Percentiles rank a stretch among this genome's conserved stretches.
These are phyloP conservation scores for Podospora conica DNA, from an alignment of 495 filamentous ascomycete species.

Conservation along the genomic window DNA sequence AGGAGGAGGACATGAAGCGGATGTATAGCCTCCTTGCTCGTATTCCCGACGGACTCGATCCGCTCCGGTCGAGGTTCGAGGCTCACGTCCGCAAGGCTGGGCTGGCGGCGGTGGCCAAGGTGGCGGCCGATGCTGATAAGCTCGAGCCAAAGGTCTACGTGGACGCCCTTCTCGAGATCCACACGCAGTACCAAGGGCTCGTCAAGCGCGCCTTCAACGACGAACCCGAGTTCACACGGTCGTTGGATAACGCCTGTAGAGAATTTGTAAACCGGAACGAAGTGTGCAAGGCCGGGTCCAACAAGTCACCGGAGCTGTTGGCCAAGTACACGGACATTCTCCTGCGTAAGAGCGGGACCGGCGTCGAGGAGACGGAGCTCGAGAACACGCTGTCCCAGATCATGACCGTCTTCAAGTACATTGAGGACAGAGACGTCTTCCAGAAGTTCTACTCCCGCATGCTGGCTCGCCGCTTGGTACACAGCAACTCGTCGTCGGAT, in stretches of 20 bases:
- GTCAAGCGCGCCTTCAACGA: constrained; percentile 91
- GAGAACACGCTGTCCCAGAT: constrained; percentile 89
- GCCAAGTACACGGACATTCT: constrained; percentile 95
- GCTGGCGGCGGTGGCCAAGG: constrained; percentile 80
- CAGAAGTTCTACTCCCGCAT: constrained; percentile 98
- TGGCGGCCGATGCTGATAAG: constrained; percentile 79
- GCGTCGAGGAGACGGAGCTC: constrained; percentile 86
- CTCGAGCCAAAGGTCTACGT: constrained; percentile 96
- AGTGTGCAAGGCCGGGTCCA: constrained; percentile 85
- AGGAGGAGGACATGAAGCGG: constrained; percentile 86
- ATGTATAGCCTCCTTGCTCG: constrained; percentile 93
- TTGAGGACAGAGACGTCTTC: constrained; percentile 99
- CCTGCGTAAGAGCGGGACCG: constrained; percentile 85
- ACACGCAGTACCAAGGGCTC: constrained; percentile 84
- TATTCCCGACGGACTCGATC: constrained; percentile 89
- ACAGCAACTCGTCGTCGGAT: constrained; percentile 88
- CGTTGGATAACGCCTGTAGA: constrained; percentile 92
- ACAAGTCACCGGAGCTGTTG: constrained; percentile 86
- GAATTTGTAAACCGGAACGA: constrained; percentile 98
- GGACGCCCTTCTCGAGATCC: constrained; percentile 87
- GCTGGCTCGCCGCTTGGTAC: constrained; percentile 90
- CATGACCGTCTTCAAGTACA: constrained; percentile 99
- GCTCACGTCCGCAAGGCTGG: constrained; percentile 87
- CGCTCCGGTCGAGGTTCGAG: constrained; percentile 82
- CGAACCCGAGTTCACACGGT: constrained; percentile 94